Evolutionary conservation across 805 yeast species (phyloP), one percentile per base, ranked within the genome.

Genomic region (Candida schatavii): DNA sequence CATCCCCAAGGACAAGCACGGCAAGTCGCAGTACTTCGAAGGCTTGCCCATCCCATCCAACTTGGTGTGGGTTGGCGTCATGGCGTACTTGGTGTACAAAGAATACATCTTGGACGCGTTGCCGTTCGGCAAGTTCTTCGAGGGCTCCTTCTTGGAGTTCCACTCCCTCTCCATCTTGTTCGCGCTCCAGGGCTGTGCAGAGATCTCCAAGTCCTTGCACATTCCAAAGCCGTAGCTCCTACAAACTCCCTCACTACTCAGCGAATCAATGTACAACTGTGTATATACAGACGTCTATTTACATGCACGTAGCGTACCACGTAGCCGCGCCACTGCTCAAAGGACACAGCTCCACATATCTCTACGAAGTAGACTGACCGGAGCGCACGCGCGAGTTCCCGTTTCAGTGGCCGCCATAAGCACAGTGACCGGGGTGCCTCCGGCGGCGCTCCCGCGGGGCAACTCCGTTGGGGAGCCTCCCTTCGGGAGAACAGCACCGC

Each of bases 21-120:
- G 99, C 15, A 90, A 90, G 67, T 79, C 93, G 26, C 82, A 85
- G 59, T 91, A 81, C 67, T 93, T 93, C 62, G 99, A 93, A 70
- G 99, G 99, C 3, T 77, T 93, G 40, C 99, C 99, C 9, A 89
- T 93, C 50, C 99, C 99, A 42, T 81, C 95, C 2, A 83, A 95
- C 29, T 71, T 93, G 50, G 68, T 76, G 38, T 73, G 91, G 60
- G 96, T 93, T 14, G 70, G 69, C 1, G 57, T 80, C 28, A 83
- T 91, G 88, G 86, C 88, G 3, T 67, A 66, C 43, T 75, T 84
- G 54, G 87, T 86, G 4, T 72, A 72, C 48, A 68, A 74, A 37
- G 66, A 61, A 36, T 73, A 68, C 41, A 77, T 79, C 41, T 61
- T 70, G 48, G 74, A 69, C 19, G 55, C 72, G 18, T 64, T 91